Conservation (phyloP, 495 filamentous ascomycete species). For the Parathielavia hyrcaniae region DNA sequence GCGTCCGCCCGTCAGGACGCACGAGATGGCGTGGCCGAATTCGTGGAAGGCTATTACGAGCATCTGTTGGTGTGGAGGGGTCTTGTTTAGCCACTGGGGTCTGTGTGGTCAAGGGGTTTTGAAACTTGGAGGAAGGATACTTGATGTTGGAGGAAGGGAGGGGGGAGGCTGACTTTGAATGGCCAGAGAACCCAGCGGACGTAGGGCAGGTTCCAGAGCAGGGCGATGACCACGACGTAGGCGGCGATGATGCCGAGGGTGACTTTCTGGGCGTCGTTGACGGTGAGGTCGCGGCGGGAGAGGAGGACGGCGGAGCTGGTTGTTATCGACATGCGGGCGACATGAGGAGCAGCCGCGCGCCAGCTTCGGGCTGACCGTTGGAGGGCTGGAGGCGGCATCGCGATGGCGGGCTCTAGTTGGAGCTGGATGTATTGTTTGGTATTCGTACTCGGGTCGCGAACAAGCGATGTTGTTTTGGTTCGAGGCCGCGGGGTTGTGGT, state of each 20-base stretch:
- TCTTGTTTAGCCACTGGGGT: background rate
- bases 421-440: background rate
- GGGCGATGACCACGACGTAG: slow-evolving; percentile 67
- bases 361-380: background rate
- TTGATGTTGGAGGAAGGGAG: background rate
- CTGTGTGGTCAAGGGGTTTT: no score
- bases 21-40: slow-evolving; percentile 70
- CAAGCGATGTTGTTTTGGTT: background rate
- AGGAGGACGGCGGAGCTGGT: slow-evolving; percentile 16
- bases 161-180: slow-evolving; percentile 57
- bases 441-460: no score
- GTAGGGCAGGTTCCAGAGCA: slow-evolving; percentile 76
- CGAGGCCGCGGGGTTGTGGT: background rate
- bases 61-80: slow-evolving; percentile 44
- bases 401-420: background rate
- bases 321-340: slow-evolving; percentile 2
- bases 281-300: slow-evolving; percentile 50
- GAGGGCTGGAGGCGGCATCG: slow-evolving; percentile 9
- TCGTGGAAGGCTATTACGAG: slow-evolving; percentile 81
- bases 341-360: slow-evolving; percentile 5
- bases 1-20: slow-evolving; percentile 62
- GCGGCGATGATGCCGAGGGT: slow-evolving; percentile 58
- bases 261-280: slow-evolving; percentile 64
- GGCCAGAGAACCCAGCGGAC: slow-evolving; percentile 67
- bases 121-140: background rate